Evolutionary conservation across 2,329 filamentous ascomycete species (phyloP), one percentile per base, ranked within the genome.

Genomic region (Aureobasidium sp.): DNA sequence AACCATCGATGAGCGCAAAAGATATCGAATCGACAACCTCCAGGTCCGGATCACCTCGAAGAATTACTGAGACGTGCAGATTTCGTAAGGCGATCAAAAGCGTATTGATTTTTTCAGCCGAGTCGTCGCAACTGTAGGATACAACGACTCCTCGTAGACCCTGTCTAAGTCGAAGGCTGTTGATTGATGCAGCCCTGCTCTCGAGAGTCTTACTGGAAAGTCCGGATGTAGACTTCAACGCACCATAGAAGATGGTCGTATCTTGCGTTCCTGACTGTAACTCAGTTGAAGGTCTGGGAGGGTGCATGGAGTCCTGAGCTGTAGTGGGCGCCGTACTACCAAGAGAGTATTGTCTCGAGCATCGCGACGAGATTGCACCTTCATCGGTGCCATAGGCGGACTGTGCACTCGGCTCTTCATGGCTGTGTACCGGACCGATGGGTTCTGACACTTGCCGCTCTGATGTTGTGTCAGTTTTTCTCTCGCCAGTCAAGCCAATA

Each of bases 91-190:
- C 44, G 16, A 48, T 30, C 32, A 62, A 29, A 2, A 65, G 39
- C 30, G 41, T 30, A 29, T 65, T 65, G 29, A 62, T 60, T 1
- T 49, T 44, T 10, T 45, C 49, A 3, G 62, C 48, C 13, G 63
- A 63, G 44, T 65, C 54, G 5, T 37, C 47, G 7, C 39, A 37
- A 32, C 52, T 45, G 41, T 62, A 65, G 11, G 57, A 32, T 15
- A 65, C 15, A 8, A 65, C 63, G 11, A 65, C 21, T 25, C 63
- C 63, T 30, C 62, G 53, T 15, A 65, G 39, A 5, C 62, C 62
- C 36, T 63, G 62, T 39, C 54, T 53, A 6, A 62, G 45, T 32
- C 63, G 62, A 16, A 60, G 60, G n/a, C 57, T 61, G 45, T 61
- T 61, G 10, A 63, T 34, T 7, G 32, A 15, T 15, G 59, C 63